phyloP scores from a whole-genome alignment of 768 basidiomycete species.

The Mycena rebaudengoi region DNA sequence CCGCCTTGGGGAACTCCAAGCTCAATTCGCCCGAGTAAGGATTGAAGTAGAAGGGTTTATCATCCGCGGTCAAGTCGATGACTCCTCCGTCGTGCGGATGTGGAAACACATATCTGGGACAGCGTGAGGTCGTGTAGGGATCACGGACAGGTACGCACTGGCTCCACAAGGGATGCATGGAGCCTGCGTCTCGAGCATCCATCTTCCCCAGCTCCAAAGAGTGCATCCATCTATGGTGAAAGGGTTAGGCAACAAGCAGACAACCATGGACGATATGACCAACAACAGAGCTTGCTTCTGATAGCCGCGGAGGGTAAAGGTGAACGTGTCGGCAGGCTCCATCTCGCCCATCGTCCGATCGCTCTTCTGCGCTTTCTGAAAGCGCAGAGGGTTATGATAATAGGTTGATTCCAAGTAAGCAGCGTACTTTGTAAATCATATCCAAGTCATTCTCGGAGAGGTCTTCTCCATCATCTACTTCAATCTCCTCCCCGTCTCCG shows the following conservation, averaged over 20 bases:
- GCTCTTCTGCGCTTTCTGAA: constrained; percentile 86
- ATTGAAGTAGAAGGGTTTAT: constrained; percentile 87
- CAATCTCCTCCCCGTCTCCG: constrained; percentile 83
- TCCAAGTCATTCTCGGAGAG: constrained; percentile 83
- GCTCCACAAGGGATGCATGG: constrained; percentile 95
- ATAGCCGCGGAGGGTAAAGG: constrained; percentile 80
- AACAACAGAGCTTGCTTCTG: constrained; percentile 92
- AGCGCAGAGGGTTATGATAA: too few relatives aligned
- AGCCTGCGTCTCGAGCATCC: constrained; percentile 71
- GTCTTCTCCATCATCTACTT: constrained; percentile 86
- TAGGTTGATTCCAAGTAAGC: too few relatives aligned
- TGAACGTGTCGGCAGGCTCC: constrained; percentile 83
- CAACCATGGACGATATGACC: constrained; percentile 31
- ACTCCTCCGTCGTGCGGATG: constrained; percentile 59
- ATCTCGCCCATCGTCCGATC: constrained; percentile 81
- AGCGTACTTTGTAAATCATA: constrained; percentile 86
- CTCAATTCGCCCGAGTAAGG: constrained; percentile 92
- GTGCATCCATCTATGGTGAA: constrained; percentile 87
- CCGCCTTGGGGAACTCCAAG: constrained; percentile 83
- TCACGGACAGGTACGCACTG: constrained; percentile 62
- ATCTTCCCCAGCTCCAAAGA: constrained; percentile 81
- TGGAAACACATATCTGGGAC: constrained; percentile 76
- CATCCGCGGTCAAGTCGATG: constrained; percentile 85
- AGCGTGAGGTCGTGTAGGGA: constrained; percentile 8
- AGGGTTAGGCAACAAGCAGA: constrained; percentile 3